Base-by-base conservation (phyloP, 2,329 filamentous ascomycete genomes). In the Orbilia brochopaga region DNA sequence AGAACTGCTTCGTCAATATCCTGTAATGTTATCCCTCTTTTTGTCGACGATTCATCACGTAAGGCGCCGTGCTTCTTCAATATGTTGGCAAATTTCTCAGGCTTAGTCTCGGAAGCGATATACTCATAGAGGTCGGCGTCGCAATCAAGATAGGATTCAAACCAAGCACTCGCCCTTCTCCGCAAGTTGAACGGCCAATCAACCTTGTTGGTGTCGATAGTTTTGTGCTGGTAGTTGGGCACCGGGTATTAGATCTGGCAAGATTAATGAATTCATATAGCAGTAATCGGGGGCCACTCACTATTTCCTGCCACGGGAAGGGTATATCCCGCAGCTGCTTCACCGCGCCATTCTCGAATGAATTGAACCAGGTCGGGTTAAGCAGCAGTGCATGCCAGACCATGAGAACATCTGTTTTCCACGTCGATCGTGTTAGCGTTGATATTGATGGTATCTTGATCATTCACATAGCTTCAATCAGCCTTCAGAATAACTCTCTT, bases 321-420 rank as follows among this genome's bases (percentile, higher is more conserved):
- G 85, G 85, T 0, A 83, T 81, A 0, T 81, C 79, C 87, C 88
- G 91, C 1, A 85, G 77, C 23, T 83, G 80, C 62, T 81, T 81
- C 1, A 82, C 73, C 0, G 85, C 85, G 24, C 81, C 79, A 60
- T 91, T 80, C 76, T 86, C 87, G 77, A 92, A 90, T 76, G 92
- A 89, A 1, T 91, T 83, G 77, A 87, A 92, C 13, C 81, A 81
- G 44, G 87, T 82, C 0, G 90, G 90, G 75, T 91, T 92, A 1
- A 93, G 84, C 86, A 90, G 88, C 76, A 90, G 89, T 0, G 88
- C 81, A 78, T 92, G 90, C 87, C 88, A 90, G 0, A 92, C 87
- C 88, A 92, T 90, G 19, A 92, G 79, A 0, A 92, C 85, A 79
- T 92, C 89, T 83, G 78, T 10, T 8, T 10, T 2, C 10, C 23